Evolutionary conservation across 805 yeast genomes (phyloP), one percentile per base, ranked within the genome.

Genomic region (Saturnispora sanitii): DNA sequence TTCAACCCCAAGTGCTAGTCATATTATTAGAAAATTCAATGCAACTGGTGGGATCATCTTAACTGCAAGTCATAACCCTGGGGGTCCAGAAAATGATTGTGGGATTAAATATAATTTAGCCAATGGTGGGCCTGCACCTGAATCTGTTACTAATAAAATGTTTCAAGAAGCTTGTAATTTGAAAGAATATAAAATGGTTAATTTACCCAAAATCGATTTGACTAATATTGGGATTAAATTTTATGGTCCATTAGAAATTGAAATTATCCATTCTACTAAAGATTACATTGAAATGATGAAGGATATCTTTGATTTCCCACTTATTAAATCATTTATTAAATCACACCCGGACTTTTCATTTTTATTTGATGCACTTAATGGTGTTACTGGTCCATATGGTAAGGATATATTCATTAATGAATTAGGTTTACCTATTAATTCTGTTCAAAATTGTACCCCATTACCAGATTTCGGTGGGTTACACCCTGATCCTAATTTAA

Each of bases 61-160:
- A 56, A 90, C 98, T 7, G 97, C 97, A 2, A 82, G 94, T 19
- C 98, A 90, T 64, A 90, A 90, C 63, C 98, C 98, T 15, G 98
- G 98, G 59, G 96, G 97, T 7, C 95, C 95, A 43, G 65, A 71
- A 21, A 79, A 83, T 49, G 98, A 90, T 59, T 71, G 87, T 58
- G 98, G 98, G 41, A 90, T 90, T 68, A 90, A 90, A 67, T 92
- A 92, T 68, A 92, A 90, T 62, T 68, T 92, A 60, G 75, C 83
- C 48, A 90, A 90, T 57, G 98, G 98, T 50, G 98, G 96, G 3
- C 98, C 98, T 32, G 97, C 97, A 9, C 98, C 98, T 11, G 98
- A 90, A 61, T 65, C 82, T 13, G 94, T 92, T 45, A 90, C 98
- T 11, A 75, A 90, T 65, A 75, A 79, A 60, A 92, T 90, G 56